Conservation (phyloP, 2,329 filamentous ascomycete species). For the Sporothrix brasiliensis region DNA sequence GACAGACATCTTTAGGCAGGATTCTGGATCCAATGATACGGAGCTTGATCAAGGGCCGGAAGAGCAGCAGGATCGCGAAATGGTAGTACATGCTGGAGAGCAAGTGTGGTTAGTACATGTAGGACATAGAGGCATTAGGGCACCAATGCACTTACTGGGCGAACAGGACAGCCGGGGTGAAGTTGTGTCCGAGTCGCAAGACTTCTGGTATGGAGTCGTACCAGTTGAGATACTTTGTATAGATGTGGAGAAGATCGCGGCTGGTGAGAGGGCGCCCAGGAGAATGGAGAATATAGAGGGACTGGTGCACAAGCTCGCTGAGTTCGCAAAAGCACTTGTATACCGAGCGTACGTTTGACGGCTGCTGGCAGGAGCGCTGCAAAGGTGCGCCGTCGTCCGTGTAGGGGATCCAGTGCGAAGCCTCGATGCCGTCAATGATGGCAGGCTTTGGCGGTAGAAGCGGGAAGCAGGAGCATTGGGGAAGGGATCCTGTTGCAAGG, state of each 20-base stretch:
- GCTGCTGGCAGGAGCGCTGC: slow-evolving; percentile 61
- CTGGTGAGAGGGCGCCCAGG: slow-evolving; percentile 67
- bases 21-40: slow-evolving; percentile 65
- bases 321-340: slow-evolving; percentile 71
- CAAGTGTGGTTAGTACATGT: neutral
- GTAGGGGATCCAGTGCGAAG: slow-evolving; percentile 62
- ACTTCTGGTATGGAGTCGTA: slow-evolving; percentile 68
- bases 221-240: slow-evolving; percentile 72
- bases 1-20: slow-evolving; percentile 66
- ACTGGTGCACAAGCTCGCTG: slow-evolving; percentile 73
- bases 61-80: slow-evolving; percentile 71
- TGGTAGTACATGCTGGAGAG: slow-evolving; percentile 67
- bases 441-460: slow-evolving; percentile 62
- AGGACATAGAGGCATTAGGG: too few relatives aligned
- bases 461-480: slow-evolving; percentile 61
- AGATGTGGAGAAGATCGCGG: slow-evolving; percentile 63
- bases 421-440: slow-evolving; percentile 63
- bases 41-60: slow-evolving; percentile 70
- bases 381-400: slow-evolving; percentile 61
- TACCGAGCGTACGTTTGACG: slow-evolving; percentile 68
- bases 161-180: slow-evolving; percentile 72
- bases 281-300: slow-evolving; percentile 71
- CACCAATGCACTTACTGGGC: slow-evolving; percentile 64
- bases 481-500: slow-evolving; percentile 63
- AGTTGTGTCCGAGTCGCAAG: slow-evolving; percentile 66